These are phyloP conservation scores for Pseudozyma pruni DNA, from an alignment of 1,284 basidiomycete species.

Conservation along the genomic window DNA sequence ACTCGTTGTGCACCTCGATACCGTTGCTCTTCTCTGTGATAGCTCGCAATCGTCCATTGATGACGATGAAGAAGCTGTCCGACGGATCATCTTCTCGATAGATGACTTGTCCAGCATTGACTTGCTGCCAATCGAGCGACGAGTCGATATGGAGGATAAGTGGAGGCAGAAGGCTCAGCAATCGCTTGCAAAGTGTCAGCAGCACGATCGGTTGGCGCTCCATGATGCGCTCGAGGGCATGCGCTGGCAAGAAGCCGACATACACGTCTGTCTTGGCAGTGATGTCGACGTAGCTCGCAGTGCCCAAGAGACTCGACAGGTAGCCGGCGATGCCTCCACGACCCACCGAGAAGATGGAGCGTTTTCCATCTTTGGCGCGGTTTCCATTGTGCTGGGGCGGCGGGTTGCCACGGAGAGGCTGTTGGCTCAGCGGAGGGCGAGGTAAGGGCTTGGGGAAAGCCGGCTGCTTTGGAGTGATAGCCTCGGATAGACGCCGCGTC, in stretches of 20 bases:
- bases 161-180: constrained; percentile 92
- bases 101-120: constrained; percentile 87
- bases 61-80: constrained; percentile 96
- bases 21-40: constrained; percentile 73
- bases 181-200: constrained; percentile 92
- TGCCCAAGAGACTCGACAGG: constrained; percentile 89
- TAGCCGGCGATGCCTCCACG: constrained; percentile 95
- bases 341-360: constrained; percentile 84
- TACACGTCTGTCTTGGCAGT: constrained; percentile 96
- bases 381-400: constrained; percentile 10
- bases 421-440: constrained; percentile 18
- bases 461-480: constrained; percentile 2
- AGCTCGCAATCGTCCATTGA: constrained; percentile 93
- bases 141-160: constrained; percentile 96
- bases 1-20: constrained; percentile 87
- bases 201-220: constrained; percentile 95
- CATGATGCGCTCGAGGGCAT: constrained; percentile 86
- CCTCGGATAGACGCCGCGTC: constrained; percentile 6
- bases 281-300: constrained; percentile 94
- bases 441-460: constrained; percentile 1
- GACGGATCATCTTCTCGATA: constrained; percentile 89
- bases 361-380: constrained; percentile 31
- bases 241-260: constrained; percentile 90
- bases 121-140: constrained; percentile 97
- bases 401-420: constrained; percentile 11